Evolutionary conservation across 1,139 yeast species (phyloP), one percentile per base, ranked within the genome.

Genomic region (Debaryomycetaceae sp.): DNA sequence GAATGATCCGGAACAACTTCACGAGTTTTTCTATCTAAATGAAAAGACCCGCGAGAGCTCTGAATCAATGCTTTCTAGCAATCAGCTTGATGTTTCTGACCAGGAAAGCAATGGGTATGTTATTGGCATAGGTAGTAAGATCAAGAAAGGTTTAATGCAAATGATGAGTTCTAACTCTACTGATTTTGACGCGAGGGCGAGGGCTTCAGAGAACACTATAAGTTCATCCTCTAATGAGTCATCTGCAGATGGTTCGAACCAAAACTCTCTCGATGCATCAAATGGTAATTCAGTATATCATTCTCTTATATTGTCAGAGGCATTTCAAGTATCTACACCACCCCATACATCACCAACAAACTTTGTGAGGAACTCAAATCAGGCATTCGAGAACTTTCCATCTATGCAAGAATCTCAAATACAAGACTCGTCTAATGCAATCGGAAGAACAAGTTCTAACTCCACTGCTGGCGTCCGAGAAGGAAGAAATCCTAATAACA

Each of bases 51-150:
- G 34, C 39, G 36, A 34, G 5, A 29, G 22, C 14, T 5, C 42
- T 6, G 42, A 40, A 24, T 8, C 9, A 22, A 36, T 50, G 44
- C 23, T 39, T 34, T 35, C 50, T 34, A 37, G 50, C 41, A 39
- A 29, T n/a, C 14, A 14, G 7, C 13, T 17, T 6, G 39, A 40
- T 39, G 85, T 85, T n/a, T 74, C 85, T 7, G 76, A 74, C 40
- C 84, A 82, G 49, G 96, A 88, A 52, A 77, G 87, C 13, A 77
- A 83, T 51, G 78, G 80, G 50, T 96, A 97, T 0, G 89, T 89
- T 2, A 78, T 83, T 36, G 96, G 96, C 8, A 74, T 87, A 43
- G 93, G 93, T 5, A 76, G 81, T 39, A 73, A 84, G 48, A 75
- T 89, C 38, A 80, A 75, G 50, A 77, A 79, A 48, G 80, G 86